phyloP scores from a whole-genome alignment of 1,284 basidiomycete species.

The Irpex rosettiformis region DNA sequence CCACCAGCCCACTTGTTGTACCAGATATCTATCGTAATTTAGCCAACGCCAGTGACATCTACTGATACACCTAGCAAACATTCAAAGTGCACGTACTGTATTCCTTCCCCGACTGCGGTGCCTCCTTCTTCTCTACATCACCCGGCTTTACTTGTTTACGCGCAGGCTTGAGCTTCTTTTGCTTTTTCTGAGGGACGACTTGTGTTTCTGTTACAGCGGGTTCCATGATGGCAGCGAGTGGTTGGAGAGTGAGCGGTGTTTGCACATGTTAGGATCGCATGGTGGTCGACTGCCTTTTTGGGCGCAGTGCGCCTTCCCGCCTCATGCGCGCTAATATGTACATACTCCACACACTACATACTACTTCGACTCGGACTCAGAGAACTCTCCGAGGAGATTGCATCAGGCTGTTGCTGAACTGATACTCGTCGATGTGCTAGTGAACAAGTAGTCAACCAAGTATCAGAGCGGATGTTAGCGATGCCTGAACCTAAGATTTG shows the following conservation, averaged over 20 bases:
- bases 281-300: neutral
- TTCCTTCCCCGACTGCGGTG: slow-evolving; percentile 89
- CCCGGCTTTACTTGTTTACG: slow-evolving; percentile 88
- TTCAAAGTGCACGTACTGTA: slow-evolving; percentile 66
- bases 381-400: too few relatives aligned
- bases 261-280: neutral
- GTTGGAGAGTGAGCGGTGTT: neutral
- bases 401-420: too few relatives aligned
- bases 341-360: too few relatives aligned
- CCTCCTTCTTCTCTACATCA: slow-evolving; percentile 85
- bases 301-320: too few relatives aligned
- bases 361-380: too few relatives aligned
- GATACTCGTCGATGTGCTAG: too few relatives aligned
- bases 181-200: slow-evolving; percentile 34
- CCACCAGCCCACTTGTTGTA: slow-evolving; percentile 99
- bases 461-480: too few relatives aligned
- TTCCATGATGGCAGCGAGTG: neutral
- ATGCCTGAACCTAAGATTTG: too few relatives aligned
- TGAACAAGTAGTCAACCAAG: too few relatives aligned
- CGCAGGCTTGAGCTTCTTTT: slow-evolving; percentile 72
- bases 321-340: too few relatives aligned
- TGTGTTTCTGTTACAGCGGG: slow-evolving; percentile 23
- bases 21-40: slow-evolving; percentile 77
- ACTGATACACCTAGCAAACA: neutral
- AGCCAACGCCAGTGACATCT: too few relatives aligned